Base-by-base conservation (phyloP, 805 yeast genomes). In the Cyberlindnera meyerae region DNA sequence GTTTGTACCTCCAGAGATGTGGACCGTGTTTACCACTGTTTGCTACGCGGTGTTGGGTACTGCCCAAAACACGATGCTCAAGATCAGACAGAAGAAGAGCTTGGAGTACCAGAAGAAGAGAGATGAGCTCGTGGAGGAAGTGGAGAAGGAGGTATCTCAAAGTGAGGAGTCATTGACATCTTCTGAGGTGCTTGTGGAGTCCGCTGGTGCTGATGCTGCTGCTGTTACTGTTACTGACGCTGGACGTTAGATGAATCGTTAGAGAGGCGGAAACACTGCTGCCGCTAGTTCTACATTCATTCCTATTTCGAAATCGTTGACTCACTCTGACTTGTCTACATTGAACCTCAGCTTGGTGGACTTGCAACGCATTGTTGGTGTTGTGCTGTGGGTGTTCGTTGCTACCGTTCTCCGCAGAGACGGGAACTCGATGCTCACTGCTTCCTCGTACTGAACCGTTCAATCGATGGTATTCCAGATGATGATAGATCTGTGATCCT, bases 1-100 rank as follows among this genome's bases (percentile, higher is more conserved):
- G 34, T 75, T 66, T 43, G 46, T 79, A 11, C 62, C 67, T 8
- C 79, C 80, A 2, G 75, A 77, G 48, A 59, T 71, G 21, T 79
- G 87, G 87, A 78, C 75, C 9, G 75, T 75, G 3, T 79, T 77
- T 52, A 77, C 77, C 59, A 72, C 70, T 45, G 44, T 74, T 22
- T 72, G 78, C 16, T 77, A 71, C 49, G 78, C 78, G 45, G 52
- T 78, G 5, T 58, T 79, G 39, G 83, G 83, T 1, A 79, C 85
- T 2, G 66, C 68, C 37, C 82, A 79, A 47, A 79, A 79, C 50
- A 69, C 76, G 5, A 62, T 67, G 52, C 61, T 79, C 44, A 77
- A 77, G 55, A 38, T 58, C 43, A 56, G 51, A 29, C 44, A 51
- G 32, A 61, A 55, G 39, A 42, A 51, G 38, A 36, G 37, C 4